Evolutionary conservation across 164 flowering plant genomes (phyloP).

Genomic region (Macadamia tetraphylla): DNA sequence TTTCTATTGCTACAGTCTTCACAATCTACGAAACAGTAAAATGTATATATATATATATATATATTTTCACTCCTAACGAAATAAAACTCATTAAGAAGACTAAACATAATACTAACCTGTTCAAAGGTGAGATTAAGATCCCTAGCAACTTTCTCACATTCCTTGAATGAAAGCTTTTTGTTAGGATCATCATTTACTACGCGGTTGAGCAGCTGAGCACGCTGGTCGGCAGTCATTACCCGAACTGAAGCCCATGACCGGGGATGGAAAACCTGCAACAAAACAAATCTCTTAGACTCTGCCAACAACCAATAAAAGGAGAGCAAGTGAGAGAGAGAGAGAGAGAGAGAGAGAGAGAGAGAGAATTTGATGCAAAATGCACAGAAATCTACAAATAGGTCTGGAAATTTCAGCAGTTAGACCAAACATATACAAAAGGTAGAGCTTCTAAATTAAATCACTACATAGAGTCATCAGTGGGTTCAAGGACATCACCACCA

Average conservation of each 20-base stretch:
- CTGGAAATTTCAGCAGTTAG: too few species aligned
- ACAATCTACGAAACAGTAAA: too few species aligned
- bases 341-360: background rate
- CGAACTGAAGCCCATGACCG: slow-evolving; percentile 79
- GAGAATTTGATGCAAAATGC: background rate
- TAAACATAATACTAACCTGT: slow-evolving; percentile 48
- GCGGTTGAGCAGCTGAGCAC: slow-evolving; percentile 64
- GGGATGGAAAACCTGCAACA: slow-evolving; percentile 47
- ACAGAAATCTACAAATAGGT: too few species aligned
- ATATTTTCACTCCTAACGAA: background rate
- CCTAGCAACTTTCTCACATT: slow-evolving; percentile 69
- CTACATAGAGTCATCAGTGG: too few species aligned
- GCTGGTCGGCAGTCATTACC: slow-evolving; percentile 84
- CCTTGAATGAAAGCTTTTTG: slow-evolving; percentile 51
- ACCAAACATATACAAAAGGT: too few species aligned
- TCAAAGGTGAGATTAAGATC: slow-evolving; percentile 73
- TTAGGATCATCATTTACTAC: slow-evolving; percentile 36
- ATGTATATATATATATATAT: too few species aligned
- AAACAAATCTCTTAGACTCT: background rate
- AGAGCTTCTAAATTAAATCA: too few species aligned
- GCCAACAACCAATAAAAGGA: background rate
- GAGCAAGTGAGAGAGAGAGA: background rate
- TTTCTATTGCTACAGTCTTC: too few species aligned
- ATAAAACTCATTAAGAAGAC: background rate
- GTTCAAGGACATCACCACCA: too few species aligned